These are phyloP conservation scores for Amaranthus hypochondriacus DNA, from an alignment of 148 eudicot genomes.

Conservation along the genomic window DNA sequence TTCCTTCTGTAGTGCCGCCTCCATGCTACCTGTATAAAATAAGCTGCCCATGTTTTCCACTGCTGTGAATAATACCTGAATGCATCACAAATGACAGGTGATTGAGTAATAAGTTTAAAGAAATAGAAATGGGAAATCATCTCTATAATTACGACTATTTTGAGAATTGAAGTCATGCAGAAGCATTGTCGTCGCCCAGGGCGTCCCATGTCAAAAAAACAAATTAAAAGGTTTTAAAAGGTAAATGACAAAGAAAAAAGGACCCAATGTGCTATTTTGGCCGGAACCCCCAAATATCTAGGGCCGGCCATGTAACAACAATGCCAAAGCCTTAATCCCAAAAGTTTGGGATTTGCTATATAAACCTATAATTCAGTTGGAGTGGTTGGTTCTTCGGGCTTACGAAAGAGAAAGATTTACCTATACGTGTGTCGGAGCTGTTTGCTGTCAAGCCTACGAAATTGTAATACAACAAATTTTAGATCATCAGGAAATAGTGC, in stretches of 20 bases:
- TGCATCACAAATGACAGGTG: background rate
- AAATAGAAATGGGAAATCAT: background rate
- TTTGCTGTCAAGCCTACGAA: constrained; percentile 57
- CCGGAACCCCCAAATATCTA: too few species aligned
- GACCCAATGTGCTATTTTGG: too few species aligned
- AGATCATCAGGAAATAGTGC: constrained; percentile 54
- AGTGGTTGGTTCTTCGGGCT: background rate
- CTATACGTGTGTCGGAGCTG: constrained; percentile 54
- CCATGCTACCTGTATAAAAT: constrained; percentile 70
- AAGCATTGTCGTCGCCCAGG: background rate
- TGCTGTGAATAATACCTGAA: constrained; percentile 59
- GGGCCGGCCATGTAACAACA: too few species aligned
- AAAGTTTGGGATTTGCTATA: too few species aligned
- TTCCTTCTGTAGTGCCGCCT: constrained; percentile 40
- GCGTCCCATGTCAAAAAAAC: too few species aligned
- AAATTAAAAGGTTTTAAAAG: too few species aligned
- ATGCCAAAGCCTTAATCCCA: too few species aligned
- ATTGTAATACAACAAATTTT: constrained; percentile 54
- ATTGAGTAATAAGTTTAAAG: background rate
- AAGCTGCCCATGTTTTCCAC: constrained; percentile 71
- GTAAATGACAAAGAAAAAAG: too few species aligned
- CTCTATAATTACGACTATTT: background rate
- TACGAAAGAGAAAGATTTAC: constrained; percentile 20
- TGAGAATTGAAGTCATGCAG: background rate
- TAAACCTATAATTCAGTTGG: too few species aligned